Conservation (phyloP, 805 yeast species). For the Monosporozyma unispora region DNA sequence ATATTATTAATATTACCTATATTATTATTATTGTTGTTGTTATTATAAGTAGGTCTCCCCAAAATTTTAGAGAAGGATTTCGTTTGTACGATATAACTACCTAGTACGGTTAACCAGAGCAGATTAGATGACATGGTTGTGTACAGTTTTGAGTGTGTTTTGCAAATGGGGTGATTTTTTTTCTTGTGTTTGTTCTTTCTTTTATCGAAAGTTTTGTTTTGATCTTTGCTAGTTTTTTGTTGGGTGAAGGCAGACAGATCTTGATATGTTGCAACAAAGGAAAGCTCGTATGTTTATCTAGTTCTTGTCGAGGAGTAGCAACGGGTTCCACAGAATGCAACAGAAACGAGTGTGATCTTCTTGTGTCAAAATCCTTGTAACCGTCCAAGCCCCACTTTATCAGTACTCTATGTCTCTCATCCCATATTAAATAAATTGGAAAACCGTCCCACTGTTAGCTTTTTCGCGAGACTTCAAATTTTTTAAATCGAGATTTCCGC, state of each 20-base stretch:
- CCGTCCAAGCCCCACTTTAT: background rate
- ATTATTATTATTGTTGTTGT: background rate
- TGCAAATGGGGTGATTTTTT: no score
- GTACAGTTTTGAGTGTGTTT: background rate
- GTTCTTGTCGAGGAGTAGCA: no score
- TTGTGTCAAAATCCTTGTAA: no score
- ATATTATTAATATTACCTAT: background rate
- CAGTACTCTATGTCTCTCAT: background rate
- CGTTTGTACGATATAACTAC: slow-evolving; percentile 25
- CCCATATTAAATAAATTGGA: background rate
- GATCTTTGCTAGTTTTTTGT: no score
- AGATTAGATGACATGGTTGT: slow-evolving; percentile 6
- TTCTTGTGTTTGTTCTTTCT: no score
- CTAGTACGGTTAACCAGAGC: slow-evolving; percentile 21
- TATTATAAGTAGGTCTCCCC: slow-evolving; percentile 1
- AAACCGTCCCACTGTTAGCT: background rate
- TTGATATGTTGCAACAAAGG: no score
- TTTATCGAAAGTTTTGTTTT: no score
- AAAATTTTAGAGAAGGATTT: slow-evolving; percentile 19
- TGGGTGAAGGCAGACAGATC: no score
- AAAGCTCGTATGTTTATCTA: no score
- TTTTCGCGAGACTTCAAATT: background rate
- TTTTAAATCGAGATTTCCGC: no score
- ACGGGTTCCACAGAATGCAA: no score
- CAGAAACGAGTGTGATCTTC: no score